These are phyloP conservation scores for Fusarium sp. DNA, from an alignment of 2,329 filamentous ascomycete species.

Conservation along the genomic window DNA sequence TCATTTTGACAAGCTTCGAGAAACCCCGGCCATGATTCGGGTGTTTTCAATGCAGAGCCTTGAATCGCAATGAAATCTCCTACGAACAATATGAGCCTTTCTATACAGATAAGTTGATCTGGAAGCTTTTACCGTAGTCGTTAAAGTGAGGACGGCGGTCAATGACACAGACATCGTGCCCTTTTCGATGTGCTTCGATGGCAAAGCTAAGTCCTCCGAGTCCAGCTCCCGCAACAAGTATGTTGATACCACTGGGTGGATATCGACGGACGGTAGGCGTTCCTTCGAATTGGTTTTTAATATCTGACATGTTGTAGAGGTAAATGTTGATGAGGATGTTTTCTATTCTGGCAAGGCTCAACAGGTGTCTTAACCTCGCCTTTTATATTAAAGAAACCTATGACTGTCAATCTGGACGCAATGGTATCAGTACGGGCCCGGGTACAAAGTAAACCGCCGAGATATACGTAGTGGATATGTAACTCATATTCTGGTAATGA, in stretches of 20 bases:
- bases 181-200: conserved; percentile 27
- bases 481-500: too few species aligned
- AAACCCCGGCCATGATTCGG: too few species aligned
- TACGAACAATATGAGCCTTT: not conserved
- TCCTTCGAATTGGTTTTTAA: not conserved
- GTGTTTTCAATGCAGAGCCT: too few species aligned
- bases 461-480: too few species aligned
- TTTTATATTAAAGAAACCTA: too few species aligned
- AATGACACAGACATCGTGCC: conserved; percentile 6
- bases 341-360: not conserved
- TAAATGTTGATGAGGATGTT: not conserved
- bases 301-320: not conserved
- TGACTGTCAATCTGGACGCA: too few species aligned
- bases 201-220: conserved; percentile 19
- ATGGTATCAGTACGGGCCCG: too few species aligned
- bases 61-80: too few species aligned
- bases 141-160: not conserved
- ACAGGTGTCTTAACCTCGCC: too few species aligned
- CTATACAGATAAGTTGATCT: too few species aligned
- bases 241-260: not conserved
- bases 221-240: not conserved
- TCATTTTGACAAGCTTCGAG: not conserved
- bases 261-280: not conserved
- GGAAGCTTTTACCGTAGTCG: not conserved
- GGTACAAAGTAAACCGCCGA: too few species aligned